Conservation (phyloP, 495 filamentous ascomycete species). For the Astrothelium subdiscretum region DNA sequence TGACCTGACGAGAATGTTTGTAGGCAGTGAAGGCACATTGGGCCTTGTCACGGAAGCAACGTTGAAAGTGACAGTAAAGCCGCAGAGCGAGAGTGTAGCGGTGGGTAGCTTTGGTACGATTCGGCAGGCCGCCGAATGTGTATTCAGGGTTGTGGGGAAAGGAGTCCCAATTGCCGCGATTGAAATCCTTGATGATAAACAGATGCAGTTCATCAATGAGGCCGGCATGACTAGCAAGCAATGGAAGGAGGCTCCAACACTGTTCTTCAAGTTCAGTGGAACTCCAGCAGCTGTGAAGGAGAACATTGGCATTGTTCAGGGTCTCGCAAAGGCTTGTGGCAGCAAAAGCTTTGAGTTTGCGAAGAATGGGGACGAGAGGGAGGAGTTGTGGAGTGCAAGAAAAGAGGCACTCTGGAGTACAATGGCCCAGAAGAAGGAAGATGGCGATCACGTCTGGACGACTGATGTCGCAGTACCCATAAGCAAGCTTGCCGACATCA, state of each 20-base stretch:
- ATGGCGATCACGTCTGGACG: conserved; percentile 63
- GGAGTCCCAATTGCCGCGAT: conserved; percentile 80
- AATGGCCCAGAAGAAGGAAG: conserved; percentile 47
- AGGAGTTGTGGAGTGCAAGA: conserved; percentile 75
- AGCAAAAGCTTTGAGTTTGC: conserved; percentile 72
- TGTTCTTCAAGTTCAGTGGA: conserved; percentile 93
- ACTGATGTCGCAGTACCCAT: conserved; percentile 77
- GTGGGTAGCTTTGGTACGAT: conserved; percentile 71
- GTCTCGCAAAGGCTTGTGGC: conserved; percentile 50
- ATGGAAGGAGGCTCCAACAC: conserved; percentile 71
- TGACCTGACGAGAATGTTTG: conserved; percentile 72
- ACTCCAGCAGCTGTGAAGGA: conserved; percentile 67
- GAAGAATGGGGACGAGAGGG: conserved; percentile 49
- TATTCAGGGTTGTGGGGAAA: conserved; percentile 63
- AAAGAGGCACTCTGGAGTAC: conserved; percentile 57
- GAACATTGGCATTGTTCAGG: conserved; percentile 61
- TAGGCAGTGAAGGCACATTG: conserved; percentile 87
- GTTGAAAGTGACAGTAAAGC: conserved; percentile 71
- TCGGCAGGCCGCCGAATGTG: conserved; percentile 68
- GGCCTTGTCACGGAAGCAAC: conserved; percentile 82
- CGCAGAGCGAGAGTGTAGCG: conserved; percentile 67
- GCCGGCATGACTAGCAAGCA: conserved; percentile 57
- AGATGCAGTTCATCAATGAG: conserved; percentile 86
- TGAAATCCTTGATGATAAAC: conserved; percentile 86
- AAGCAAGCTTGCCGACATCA: conserved; percentile 57